phyloP scores from a whole-genome alignment of 139 green algal species.

The Gonium pectorale region DNA sequence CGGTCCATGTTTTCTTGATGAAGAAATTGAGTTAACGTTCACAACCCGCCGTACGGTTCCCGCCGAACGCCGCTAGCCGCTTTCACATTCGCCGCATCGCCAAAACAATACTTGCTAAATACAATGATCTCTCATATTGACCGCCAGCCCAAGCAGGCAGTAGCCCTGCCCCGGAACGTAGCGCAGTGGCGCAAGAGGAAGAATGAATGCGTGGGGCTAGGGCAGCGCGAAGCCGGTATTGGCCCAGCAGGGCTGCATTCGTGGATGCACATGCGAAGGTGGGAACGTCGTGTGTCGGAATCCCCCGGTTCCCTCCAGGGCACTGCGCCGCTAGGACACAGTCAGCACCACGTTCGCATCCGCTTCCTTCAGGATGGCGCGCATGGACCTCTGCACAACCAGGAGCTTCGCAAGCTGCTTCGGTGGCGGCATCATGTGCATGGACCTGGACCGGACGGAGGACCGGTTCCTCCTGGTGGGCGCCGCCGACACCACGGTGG shows the following conservation, averaged over 20 bases:
- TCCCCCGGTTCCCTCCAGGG: too few relatives aligned
- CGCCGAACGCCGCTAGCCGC: too few relatives aligned
- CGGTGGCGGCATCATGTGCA: constrained; percentile 58
- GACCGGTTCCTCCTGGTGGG: constrained; percentile 78
- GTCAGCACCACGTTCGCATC: too few relatives aligned
- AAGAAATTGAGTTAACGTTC: too few relatives aligned
- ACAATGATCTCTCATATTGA: too few relatives aligned
- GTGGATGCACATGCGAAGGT: background rate
- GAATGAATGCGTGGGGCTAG: constrained; percentile 6
- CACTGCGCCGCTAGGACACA: too few relatives aligned
- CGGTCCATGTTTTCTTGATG: too few relatives aligned
- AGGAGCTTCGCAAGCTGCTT: background rate
- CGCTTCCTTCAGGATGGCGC: background rate
- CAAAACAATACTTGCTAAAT: too few relatives aligned
- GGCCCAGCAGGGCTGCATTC: background rate
- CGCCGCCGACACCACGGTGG: constrained; percentile 58
- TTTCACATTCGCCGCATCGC: too few relatives aligned
- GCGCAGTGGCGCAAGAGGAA: constrained; percentile 1
- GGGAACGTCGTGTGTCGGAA: too few relatives aligned
- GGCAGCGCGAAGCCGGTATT: background rate
- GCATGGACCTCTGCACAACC: background rate
- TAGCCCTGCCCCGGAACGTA: background rate
- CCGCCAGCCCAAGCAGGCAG: background rate
- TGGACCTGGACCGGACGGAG: constrained; percentile 77
- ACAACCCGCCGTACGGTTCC: too few relatives aligned